Percentiles rank a stretch among this genome's conserved stretches.
These are phyloP conservation scores for Tetracladium maxilliforme DNA, from an alignment of 2,329 filamentous ascomycete species.

Conservation along the genomic window DNA sequence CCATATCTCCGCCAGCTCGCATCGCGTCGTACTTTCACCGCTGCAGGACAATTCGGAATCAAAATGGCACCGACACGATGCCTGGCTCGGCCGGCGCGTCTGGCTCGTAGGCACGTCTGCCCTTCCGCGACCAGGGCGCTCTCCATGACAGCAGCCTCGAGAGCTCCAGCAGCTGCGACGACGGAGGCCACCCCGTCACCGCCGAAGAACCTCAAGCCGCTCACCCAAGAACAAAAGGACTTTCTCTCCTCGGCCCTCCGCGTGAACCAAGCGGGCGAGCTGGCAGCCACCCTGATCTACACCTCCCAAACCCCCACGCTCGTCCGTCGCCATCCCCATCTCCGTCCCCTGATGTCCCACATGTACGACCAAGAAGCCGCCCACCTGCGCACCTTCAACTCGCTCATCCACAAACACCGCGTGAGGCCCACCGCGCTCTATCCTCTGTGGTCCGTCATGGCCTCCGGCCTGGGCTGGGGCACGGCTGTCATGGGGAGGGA, in stretches of 20 bases:
- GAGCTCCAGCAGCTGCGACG: no score
- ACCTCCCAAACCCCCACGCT: slow-evolving; percentile 75
- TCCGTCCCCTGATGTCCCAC: slow-evolving; percentile 84
- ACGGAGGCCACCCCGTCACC: no score
- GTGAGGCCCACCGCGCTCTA: slow-evolving; percentile 88
- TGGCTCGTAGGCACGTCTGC: no score
- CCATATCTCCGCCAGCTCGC: no score
- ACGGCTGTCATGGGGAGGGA: slow-evolving; percentile 83
- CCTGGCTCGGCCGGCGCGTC: no score
- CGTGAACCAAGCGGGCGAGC: slow-evolving; percentile 93
- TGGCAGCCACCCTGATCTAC: slow-evolving; percentile 95
- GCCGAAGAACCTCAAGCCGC: slow-evolving; percentile 25
- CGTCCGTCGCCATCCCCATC: slow-evolving; percentile 65
- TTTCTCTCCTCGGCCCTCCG: slow-evolving; percentile 73
- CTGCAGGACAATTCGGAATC: no score
- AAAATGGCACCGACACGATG: no score
- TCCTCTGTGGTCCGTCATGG: slow-evolving; percentile 72
- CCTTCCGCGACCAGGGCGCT: no score
- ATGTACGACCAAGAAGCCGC: slow-evolving; percentile 96
- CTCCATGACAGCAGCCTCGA: no score
- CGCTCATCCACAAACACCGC: slow-evolving; percentile 68
- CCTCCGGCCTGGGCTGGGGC: slow-evolving; percentile 72
- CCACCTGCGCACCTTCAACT: slow-evolving; percentile 78
- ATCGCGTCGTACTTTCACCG: no score
- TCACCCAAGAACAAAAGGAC: slow-evolving; percentile 55